Evolutionary conservation across 352 stramenopile genomes (phyloP).

Genomic region (Globisporangium takayamanum): DNA sequence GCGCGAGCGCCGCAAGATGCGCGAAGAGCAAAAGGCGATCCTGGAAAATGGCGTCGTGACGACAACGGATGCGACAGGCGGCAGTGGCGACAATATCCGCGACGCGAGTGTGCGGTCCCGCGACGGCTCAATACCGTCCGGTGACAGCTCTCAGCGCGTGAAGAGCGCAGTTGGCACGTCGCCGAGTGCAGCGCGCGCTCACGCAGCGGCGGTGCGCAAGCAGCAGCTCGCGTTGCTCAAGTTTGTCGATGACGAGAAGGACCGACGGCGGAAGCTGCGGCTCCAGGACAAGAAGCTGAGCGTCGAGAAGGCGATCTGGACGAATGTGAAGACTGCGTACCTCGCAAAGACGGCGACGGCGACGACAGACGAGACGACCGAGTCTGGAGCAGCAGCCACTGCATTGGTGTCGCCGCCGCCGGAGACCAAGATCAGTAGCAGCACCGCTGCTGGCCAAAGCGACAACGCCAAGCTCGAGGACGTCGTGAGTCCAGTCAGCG

Average conservation of each 20-base stretch:
- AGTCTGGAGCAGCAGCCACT: not conserved
- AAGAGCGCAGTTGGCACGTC: slow-evolving; percentile 10
- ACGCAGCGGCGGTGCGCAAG: slow-evolving; percentile 26
- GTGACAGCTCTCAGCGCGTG: slow-evolving; percentile 7
- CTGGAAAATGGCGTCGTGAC: slow-evolving; percentile 71
- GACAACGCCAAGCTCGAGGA: slow-evolving; percentile 3
- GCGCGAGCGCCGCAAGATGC: slow-evolving; percentile 49
- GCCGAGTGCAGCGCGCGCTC: slow-evolving; percentile 5
- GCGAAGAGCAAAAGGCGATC: slow-evolving; percentile 65
- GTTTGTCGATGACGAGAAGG: slow-evolving; percentile 66
- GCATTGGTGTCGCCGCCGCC: too few relatives aligned
- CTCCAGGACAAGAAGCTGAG: slow-evolving; percentile 47
- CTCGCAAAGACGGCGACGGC: not conserved
- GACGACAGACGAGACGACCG: not conserved
- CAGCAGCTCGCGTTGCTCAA: slow-evolving; percentile 52
- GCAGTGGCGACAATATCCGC: not conserved
- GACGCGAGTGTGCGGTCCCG: not conserved
- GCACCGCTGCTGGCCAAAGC: too few relatives aligned
- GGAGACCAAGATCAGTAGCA: not conserved
- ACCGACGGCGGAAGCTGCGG: slow-evolving; percentile 44
- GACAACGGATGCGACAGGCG: slow-evolving; percentile 12
- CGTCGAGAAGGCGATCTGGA: slow-evolving; percentile 49
- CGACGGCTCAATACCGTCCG: not conserved
- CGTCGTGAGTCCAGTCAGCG: slow-evolving; percentile 21
- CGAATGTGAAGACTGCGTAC: slow-evolving; percentile 41